These are phyloP conservation scores for Henckelia pumila DNA, from an alignment of 257 asterid genomes.

Conservation along the genomic window DNA sequence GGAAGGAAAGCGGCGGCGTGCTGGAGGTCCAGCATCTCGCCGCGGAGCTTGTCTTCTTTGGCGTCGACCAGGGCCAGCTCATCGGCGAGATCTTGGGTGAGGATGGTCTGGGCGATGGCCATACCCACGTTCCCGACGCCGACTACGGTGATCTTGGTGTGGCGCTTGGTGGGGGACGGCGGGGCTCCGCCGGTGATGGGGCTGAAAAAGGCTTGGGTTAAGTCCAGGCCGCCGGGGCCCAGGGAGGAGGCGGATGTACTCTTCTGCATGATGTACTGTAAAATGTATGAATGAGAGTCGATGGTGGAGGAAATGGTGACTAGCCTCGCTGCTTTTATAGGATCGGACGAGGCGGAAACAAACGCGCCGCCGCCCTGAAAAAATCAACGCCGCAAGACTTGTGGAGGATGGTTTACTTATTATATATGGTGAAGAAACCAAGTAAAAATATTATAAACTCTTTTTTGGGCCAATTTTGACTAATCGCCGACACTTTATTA, in stretches of 20 bases:
- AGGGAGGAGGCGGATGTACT: slow-evolving; percentile 53
- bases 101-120: slow-evolving; percentile 93
- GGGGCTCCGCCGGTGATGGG: slow-evolving; percentile 46
- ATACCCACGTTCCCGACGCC: slow-evolving; percentile 93
- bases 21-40: slow-evolving; percentile 87
- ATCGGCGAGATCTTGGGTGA: slow-evolving; percentile 82
- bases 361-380: not conserved
- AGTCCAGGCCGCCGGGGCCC: slow-evolving; percentile 79
- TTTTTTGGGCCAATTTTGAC: too few species aligned
- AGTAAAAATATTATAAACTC: too few species aligned
- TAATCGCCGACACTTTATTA: too few species aligned
- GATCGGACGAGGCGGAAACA: not conserved
- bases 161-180: slow-evolving; percentile 49
- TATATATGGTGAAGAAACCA: too few species aligned
- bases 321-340: not conserved
- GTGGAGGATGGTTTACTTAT: not conserved
- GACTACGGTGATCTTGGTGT: slow-evolving; percentile 71
- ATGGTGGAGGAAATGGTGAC: not conserved
- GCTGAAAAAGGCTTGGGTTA: slow-evolving; percentile 56
- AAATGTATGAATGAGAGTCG: not conserved
- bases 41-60: slow-evolving; percentile 66
- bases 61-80: slow-evolving; percentile 79
- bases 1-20: slow-evolving; percentile 95
- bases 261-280: slow-evolving; percentile 43
- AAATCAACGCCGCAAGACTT: not conserved